These are phyloP conservation scores for Volutella citrinella DNA, from an alignment of 2,329 filamentous ascomycete species.

Conservation along the genomic window DNA sequence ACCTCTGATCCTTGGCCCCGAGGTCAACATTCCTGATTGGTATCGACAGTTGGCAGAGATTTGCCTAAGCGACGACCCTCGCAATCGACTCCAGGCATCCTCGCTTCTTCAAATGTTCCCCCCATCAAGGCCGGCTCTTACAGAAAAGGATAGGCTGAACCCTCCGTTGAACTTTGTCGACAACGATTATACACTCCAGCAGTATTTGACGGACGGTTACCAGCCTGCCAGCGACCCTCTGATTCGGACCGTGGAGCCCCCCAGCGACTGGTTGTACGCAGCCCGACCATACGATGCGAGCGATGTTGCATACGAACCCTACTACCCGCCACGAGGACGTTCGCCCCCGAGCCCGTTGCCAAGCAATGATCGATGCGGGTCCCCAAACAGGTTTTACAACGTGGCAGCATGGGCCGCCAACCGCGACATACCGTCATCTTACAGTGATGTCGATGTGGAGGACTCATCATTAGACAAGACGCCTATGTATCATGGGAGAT, in stretches of 20 bases:
- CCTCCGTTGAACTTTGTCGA: conserved; percentile 38
- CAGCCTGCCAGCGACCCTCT: conserved; percentile 31
- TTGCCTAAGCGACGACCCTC: conserved; percentile 74
- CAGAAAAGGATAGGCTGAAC: conserved; percentile 13
- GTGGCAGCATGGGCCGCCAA: conserved; percentile 38
- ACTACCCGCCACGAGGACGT: conserved; percentile 48
- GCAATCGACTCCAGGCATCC: conserved; percentile 69
- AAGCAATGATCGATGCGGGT: conserved; percentile 38
- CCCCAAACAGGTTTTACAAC: conserved; percentile 24
- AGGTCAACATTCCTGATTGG: conserved; percentile 70
- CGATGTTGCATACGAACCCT: conserved; percentile 37
- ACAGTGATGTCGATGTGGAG: conserved; percentile 32
- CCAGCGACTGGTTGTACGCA: conserved; percentile 42
- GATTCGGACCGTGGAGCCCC: conserved; percentile 39
- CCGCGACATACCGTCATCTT: conserved; percentile 36
- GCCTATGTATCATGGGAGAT: conserved; percentile 15
- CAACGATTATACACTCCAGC: conserved; percentile 36
- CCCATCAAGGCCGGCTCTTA: conserved; percentile 9
- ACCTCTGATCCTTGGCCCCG: conserved; percentile 60
- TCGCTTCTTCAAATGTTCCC: conserved; percentile 71
- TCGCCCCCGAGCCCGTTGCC: conserved; percentile 52
- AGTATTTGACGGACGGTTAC: conserved; percentile 37
- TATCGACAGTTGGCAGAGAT: conserved; percentile 72
- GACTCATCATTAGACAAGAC: conserved; percentile 19
- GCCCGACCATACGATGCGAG: conserved; percentile 35